Conservation (phyloP, 495 filamentous ascomycete genomes). For the Trichoderma erinaceum region DNA sequence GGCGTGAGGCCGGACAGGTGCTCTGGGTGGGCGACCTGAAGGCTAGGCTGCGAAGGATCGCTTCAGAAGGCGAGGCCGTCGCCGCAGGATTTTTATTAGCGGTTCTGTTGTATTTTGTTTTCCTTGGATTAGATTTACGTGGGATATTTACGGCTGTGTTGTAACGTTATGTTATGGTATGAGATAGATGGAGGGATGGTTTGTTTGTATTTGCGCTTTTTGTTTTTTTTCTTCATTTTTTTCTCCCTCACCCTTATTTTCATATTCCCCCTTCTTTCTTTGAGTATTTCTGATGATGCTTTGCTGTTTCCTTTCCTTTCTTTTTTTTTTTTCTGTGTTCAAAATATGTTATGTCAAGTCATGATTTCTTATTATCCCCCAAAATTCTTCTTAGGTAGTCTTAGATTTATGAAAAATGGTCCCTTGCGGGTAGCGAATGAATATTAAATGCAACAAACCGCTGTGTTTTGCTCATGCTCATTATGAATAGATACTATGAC, state of each 20-base stretch:
- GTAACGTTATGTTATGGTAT: slow-evolving; percentile 2
- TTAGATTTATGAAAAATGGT: neutral
- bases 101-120: slow-evolving; percentile 17
- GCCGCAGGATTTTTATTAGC: slow-evolving; percentile 19
- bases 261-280: neutral
- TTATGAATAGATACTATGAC: too few species aligned
- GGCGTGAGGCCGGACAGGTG: slow-evolving; percentile 20
- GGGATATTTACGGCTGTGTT: neutral
- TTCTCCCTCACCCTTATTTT: neutral
- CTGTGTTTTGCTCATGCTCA: too few species aligned
- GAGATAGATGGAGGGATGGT: slow-evolving; percentile 3
- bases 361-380: too few species aligned
- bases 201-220: neutral
- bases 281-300: neutral
- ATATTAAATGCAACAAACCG: too few species aligned
- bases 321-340: neutral
- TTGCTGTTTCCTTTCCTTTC: neutral
- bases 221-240: neutral
- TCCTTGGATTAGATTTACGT: slow-evolving; percentile 6
- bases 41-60: slow-evolving; percentile 10
- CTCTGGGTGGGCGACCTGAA: slow-evolving; percentile 19
- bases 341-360: too few species aligned
- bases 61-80: slow-evolving; percentile 17
- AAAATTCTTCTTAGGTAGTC: neutral
- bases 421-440: neutral